Base-by-base conservation (phyloP, 495 filamentous ascomycete genomes). In the Hypoxylon lienhwacheense region DNA sequence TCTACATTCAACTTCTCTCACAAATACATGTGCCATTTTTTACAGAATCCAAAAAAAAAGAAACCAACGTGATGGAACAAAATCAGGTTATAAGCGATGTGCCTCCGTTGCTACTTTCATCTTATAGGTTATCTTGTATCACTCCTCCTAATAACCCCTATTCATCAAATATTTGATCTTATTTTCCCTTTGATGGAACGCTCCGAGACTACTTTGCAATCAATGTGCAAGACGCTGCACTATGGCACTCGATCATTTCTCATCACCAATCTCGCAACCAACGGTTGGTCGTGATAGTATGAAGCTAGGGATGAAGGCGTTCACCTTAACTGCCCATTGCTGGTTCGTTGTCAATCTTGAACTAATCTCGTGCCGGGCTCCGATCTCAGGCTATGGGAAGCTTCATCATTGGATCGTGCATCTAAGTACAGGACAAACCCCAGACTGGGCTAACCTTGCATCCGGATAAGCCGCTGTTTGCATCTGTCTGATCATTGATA, bases 281-380 rank as follows among this genome's bases (percentile, higher is more conserved):
- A 46, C 41, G 29, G 35, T n/a, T 32, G 16, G 14, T 8, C 17
- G n/a, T 7, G 35, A 55, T 55, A 52, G 34, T 55, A 61, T 51
- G 42, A 52, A 61, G 45, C 33, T 47, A 61, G 50, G 50, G 56
- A 61, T 50, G 32, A 31, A 32, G n/a, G 40, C 32, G 41, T 39
- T 51, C 56, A n/a, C n/a, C n/a, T n/a, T n/a, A n/a, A n/a, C n/a
- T 44, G 42, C 31, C 44, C 41, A 34, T 41, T 37, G 49, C 40
- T 39, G 21, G 56, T 14, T 34, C 34, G 26, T 33, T 22, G 44
- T 24, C 47, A 46, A 40, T 44, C 50, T 53, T 60, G 44, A 60
- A 49, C 49, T 60, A 50, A 54, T 60, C 56, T 53, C 48, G 50
- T 52, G 57, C 51, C 51, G 34, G 29, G 22, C 52, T 47, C 35